Base-by-base conservation (phyloP, 352 stramenopile genomes). In the Globisporangium acanthophoron region DNA sequence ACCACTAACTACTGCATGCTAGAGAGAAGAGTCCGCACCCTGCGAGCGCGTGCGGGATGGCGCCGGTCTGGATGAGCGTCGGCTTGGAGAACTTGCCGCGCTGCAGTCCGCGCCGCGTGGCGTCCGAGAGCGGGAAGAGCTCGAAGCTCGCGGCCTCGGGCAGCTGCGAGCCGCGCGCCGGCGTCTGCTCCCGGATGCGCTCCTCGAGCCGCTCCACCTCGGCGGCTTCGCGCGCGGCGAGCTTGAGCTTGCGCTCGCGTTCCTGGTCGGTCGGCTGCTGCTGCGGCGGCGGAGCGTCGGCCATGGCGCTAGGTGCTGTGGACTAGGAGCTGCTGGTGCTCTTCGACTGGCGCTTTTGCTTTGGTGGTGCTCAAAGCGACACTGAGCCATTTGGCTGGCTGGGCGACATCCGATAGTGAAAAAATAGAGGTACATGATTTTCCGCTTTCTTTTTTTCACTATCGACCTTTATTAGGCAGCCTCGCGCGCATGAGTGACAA, bases 51-150 rank as follows among this genome's bases (percentile, higher is more conserved):
- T 97, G 90, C 44, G 88, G 90, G 52, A 97, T 68, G 40, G 91
- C 68, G 24, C 83, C 85, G 33, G 86, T 81, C 73, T 98, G 91
- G 54, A 98, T 97, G 13, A 85, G 84, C 31, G 92, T 98, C 2
- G 91, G 86, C 46, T 87, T 87, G 41, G 72, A 71, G 62, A 97
- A 97, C 58, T 76, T 85, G 60, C 81, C 96, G 65, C 66, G 70
- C 43, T 85, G 71, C 29, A 90, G 71, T 0, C 83, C 80, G 44
- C 80, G 82, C 49, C 80, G 78, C 9, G 87, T 89, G 41, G 85
- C 78, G 54, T 89, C 76, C 8, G 88, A 96, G 40, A 96, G 71
- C 56, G 88, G 76, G 61, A 97, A 89, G 20, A 80, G 62, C 51
- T 92, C 87, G 58, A 97, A 97, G 51, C 64, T 88, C n/a, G 75